Evolutionary conservation across 805 yeast genomes (phyloP).

Genomic region (Cyberlindnera mississippiensis): DNA sequence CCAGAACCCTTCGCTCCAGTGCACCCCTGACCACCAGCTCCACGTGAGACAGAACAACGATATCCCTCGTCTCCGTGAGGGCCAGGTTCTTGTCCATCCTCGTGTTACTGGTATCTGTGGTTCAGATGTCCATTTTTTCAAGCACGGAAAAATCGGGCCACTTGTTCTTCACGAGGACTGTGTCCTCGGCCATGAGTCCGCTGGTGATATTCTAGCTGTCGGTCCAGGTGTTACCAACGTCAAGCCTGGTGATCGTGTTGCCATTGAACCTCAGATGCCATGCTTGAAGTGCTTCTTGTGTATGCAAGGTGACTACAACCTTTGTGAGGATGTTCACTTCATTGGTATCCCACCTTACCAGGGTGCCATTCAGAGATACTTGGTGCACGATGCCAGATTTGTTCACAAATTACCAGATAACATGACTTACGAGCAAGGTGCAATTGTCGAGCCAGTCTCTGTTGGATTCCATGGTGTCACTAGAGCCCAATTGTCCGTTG

Average conservation of each 20-base stretch:
- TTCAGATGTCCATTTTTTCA: conserved; percentile 66
- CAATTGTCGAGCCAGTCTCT: conserved; percentile 50
- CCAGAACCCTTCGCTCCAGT: conserved; percentile 23
- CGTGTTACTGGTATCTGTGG: conserved; percentile 74
- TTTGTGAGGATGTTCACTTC: conserved; percentile 37
- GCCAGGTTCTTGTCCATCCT: conserved; percentile 20
- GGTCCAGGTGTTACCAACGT: conserved; percentile 45
- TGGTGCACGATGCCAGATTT: conserved; percentile 31
- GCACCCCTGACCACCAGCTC: conserved; percentile 21
- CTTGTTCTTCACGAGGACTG: conserved; percentile 33
- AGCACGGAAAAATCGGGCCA: conserved; percentile 60
- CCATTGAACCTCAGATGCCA: conserved; percentile 53
- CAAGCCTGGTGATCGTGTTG: conserved; percentile 45
- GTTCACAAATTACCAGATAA: conserved; percentile 36
- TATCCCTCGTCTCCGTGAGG: conserved; percentile 16
- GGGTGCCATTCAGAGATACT: conserved; percentile 38
- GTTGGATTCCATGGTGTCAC: conserved; percentile 52
- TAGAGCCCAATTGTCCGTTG: conserved; percentile 44
- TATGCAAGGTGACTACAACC: conserved; percentile 37
- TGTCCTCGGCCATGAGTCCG: conserved; percentile 43
- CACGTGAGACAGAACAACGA: conserved; percentile 14
- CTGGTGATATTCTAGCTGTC: conserved; percentile 44
- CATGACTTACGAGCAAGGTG: conserved; percentile 50
- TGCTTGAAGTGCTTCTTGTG: conserved; percentile 41
- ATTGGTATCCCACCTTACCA: conserved; percentile 36